These are phyloP conservation scores for Candida pseudoglaebosa DNA, from an alignment of 805 yeast species.

Conservation along the genomic window DNA sequence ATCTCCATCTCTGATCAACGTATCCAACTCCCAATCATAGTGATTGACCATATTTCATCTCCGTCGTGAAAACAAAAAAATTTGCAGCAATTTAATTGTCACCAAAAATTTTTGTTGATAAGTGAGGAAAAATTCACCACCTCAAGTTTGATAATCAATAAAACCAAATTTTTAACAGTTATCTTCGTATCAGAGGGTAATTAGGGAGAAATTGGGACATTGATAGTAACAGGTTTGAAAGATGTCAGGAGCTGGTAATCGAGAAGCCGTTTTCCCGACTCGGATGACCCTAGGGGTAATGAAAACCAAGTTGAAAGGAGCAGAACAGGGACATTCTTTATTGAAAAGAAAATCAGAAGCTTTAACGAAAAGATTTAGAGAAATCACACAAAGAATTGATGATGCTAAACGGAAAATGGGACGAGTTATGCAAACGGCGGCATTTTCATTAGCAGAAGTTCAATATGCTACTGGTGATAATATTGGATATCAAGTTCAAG, in stretches of 20 bases:
- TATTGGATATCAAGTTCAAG: conserved; percentile 93
- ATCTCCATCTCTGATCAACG: conserved; percentile 21
- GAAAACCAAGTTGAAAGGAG: conserved; percentile 96
- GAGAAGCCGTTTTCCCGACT: conserved; percentile 96
- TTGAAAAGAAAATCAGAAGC: conserved; percentile 97
- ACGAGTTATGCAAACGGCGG: conserved; percentile 96
- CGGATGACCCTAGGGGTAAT: conserved; percentile 94
- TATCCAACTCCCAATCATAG: conserved; percentile 18
- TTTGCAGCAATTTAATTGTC: not conserved
- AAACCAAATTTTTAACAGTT: too few relatives aligned
- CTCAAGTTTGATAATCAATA: not conserved
- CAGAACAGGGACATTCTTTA: conserved; percentile 91
- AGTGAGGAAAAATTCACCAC: not conserved
- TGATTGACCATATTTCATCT: not conserved
- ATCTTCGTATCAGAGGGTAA: not conserved
- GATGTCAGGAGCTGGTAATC: conserved; percentile 69
- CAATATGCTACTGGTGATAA: conserved; percentile 97
- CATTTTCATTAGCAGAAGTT: conserved; percentile 95
- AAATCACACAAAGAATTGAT: conserved; percentile 89
- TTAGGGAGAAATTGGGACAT: not conserved
- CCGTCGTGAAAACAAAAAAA: not conserved
- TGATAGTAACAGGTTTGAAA: not conserved
- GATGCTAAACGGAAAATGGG: conserved; percentile 98
- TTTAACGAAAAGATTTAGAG: conserved; percentile 91
- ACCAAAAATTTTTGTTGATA: not conserved